These are phyloP conservation scores for Hyaloperonospora arabidopsidis DNA, from an alignment of 352 stramenopile species.

Conservation along the genomic window DNA sequence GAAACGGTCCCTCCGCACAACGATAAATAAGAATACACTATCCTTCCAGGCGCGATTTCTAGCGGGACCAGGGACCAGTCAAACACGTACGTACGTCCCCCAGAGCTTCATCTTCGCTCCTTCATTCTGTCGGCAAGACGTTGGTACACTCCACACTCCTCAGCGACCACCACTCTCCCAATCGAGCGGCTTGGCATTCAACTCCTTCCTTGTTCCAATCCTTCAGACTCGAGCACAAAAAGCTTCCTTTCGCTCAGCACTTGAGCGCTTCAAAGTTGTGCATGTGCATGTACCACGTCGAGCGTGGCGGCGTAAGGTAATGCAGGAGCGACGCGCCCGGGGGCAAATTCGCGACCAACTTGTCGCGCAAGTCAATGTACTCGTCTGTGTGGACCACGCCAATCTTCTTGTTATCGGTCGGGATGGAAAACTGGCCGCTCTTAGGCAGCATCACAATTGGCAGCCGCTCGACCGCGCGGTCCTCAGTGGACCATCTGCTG, in stretches of 20 bases:
- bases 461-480: constrained; percentile 47
- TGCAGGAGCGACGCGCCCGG: constrained; percentile 20
- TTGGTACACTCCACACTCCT: not conserved
- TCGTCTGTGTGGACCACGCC: constrained; percentile 61
- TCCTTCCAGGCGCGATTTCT: constrained; percentile 22
- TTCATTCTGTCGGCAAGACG: not conserved
- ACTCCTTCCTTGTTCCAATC: constrained; percentile 1
- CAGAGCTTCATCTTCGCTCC: not conserved
- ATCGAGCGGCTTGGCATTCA: constrained; percentile 1
- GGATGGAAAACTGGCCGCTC: constrained; percentile 50
- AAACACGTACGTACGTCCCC: not conserved
- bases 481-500: constrained; percentile 59
- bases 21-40: constrained; percentile 39
- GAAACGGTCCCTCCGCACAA: constrained; percentile 3
- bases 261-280: constrained; percentile 59
- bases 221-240: not conserved
- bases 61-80: too few relatives aligned
- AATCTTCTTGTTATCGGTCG: constrained; percentile 72
- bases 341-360: constrained; percentile 43
- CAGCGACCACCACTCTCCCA: constrained; percentile 7
- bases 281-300: constrained; percentile 82
- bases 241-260: constrained; percentile 22
- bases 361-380: constrained; percentile 52
- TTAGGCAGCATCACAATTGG: constrained; percentile 70
- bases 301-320: constrained; percentile 65